Evolutionary conservation across 2,329 filamentous ascomycete genomes (phyloP), one percentile per base, ranked within the genome.

Genomic region (Microascus cirrosus): DNA sequence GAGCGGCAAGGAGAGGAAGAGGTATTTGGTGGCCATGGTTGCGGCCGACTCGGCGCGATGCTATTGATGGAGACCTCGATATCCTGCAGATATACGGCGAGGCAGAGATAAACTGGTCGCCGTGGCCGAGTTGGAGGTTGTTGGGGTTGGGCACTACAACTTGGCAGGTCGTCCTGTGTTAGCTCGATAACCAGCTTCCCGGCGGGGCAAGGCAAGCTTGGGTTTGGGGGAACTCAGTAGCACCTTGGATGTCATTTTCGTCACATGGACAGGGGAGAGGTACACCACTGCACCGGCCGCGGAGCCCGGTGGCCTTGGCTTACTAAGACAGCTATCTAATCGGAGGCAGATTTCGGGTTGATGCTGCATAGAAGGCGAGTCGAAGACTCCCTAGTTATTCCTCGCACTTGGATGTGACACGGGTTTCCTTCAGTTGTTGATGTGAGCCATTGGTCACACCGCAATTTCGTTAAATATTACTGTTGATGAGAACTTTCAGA

Each of bases 1-100:
- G 64, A 89, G 86, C 60, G 94, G 94, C 61, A 99, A 82, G 61
- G 94, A 97, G 65, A 97, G 81, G 67, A 97, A 82, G 65, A 92
- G 83, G 78, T 95, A 97, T 68, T 84, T 91, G 64, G 73, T 70
- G 57, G 76, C 69, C 77, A 80, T 80, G 61, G 53, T 59, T 53
- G 53, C 36, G 22, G 53, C 34, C 24, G 25, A 53, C 13, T 34
- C 39, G 5, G 54, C 48, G 18, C 25, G 39, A 56, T 39, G 28
- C 24, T 25, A 24, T 56, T 13, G n/a, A 45, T 50, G 20, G 45
- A 20, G 45, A 50, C 20, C n/a, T 20, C 22, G n/a, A 50, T 50
- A 22, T 20, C n/a, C 18, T 20, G 45, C 24, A 20, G 45, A 11
- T 24, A 8, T 24, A 22, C 20, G 6, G 18, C 11, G 6, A 50